phyloP scores from a whole-genome alignment of 2,329 filamentous ascomycete species.

The Fusarium lyarnte region DNA sequence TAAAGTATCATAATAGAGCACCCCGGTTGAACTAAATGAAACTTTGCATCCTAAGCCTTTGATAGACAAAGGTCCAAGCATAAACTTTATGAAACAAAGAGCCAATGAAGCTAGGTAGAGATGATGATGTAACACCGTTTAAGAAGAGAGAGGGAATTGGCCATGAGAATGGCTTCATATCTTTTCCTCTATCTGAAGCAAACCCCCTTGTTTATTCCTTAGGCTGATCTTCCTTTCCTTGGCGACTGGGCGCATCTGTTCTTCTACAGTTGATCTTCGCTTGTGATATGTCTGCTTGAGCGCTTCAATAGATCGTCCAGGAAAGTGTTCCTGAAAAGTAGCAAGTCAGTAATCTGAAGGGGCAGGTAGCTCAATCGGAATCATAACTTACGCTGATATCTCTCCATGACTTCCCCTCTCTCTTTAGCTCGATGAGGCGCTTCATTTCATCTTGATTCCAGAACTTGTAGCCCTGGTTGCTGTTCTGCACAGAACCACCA shows the following conservation, averaged over 20 bases:
- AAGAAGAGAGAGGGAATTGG: background rate
- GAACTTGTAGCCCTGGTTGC: background rate
- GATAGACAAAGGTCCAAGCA: too few species aligned
- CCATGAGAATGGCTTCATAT: background rate
- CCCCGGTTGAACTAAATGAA: background rate
- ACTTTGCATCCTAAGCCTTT: background rate
- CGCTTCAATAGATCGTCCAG: background rate
- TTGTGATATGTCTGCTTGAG: background rate
- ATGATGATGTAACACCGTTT: too few species aligned
- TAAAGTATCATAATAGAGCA: background rate
- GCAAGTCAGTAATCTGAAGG: background rate
- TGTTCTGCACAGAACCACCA: background rate
- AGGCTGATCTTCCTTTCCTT: background rate
- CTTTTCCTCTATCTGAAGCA: background rate
- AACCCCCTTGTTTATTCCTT: background rate
- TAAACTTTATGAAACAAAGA: rapidly evolving
- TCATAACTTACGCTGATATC: background rate
- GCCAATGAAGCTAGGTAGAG: too few species aligned
- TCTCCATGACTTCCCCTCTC: background rate
- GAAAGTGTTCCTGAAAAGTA: background rate
- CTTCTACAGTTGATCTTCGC: background rate
- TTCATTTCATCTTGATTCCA: background rate
- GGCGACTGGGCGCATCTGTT: background rate
- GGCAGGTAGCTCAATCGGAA: too few species aligned
- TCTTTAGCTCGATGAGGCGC: background rate